Conservation (phyloP, 1,284 basidiomycete species). For the Gymnopus androsaceus region DNA sequence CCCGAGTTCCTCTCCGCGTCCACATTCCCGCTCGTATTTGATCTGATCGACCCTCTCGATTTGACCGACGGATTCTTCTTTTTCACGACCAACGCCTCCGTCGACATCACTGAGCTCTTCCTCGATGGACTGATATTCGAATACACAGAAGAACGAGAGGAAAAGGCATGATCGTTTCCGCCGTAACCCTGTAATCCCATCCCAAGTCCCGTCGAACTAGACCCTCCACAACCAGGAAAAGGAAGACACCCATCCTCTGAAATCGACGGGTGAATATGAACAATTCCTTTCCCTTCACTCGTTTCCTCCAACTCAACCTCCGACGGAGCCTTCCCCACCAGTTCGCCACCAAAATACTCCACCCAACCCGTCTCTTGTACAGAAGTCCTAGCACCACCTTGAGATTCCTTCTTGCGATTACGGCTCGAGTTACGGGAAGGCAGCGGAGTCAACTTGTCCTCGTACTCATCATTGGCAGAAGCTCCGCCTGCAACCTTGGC, state of each 20-base stretch:
- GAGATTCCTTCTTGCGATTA: neutral
- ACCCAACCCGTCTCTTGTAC: constrained; percentile 17
- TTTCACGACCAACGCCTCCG: constrained; percentile 9
- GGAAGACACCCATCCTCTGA: neutral
- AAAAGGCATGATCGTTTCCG: neutral
- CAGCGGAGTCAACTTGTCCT: constrained; percentile 27
- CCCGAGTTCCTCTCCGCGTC: neutral
- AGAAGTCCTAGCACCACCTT: constrained; percentile 13
- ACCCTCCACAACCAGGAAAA: neutral
- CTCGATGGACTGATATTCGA: neutral
- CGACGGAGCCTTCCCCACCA: constrained; percentile 9
- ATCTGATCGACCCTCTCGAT: neutral
- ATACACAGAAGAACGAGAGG: neutral
- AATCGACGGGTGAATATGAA: neutral
- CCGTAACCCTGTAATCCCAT: neutral
- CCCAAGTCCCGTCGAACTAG: neutral
- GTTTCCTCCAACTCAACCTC: neutral
- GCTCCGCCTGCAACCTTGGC: constrained; percentile 18
- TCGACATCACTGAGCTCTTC: neutral
- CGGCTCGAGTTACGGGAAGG: constrained; percentile 18
- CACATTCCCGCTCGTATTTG: neutral
- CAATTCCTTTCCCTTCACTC: neutral
- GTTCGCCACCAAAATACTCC: constrained; percentile 17
- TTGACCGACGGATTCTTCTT: constrained; percentile 5
- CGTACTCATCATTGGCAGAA: constrained; percentile 17